These are phyloP conservation scores for Xylariomycetidae sp. DNA, from an alignment of 2,329 filamentous ascomycete genomes.

Conservation along the genomic window DNA sequence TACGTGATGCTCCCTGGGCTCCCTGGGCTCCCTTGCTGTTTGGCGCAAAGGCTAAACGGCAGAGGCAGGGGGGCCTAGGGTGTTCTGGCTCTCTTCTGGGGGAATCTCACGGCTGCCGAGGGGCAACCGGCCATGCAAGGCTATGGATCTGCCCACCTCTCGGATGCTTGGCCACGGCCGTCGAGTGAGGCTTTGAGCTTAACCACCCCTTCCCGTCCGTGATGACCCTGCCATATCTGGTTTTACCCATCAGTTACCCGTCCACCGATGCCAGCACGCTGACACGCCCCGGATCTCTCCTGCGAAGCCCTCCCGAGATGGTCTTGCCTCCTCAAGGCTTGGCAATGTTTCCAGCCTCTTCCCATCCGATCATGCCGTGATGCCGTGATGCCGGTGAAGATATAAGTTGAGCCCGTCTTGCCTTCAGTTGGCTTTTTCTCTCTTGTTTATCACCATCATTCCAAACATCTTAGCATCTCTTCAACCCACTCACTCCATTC, in stretches of 20 bases:
- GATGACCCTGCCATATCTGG: constrained; percentile 17
- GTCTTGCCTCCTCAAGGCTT: constrained; percentile 21
- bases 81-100: no score
- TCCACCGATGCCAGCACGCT: constrained; percentile 26
- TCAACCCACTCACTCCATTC: constrained; percentile 32
- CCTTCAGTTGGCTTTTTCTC: constrained; percentile 17
- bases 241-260: constrained; percentile 20
- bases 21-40: no score
- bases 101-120: constrained; percentile 3
- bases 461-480: constrained; percentile 30
- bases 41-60: no score
- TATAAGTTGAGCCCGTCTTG: constrained; percentile 32
- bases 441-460: constrained; percentile 26
- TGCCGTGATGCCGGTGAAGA: constrained; percentile 19
- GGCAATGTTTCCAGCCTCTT: constrained; percentile 21
- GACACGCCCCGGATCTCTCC: constrained; percentile 35
- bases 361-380: constrained; percentile 16
- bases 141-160: constrained; percentile 1
- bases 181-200: constrained; percentile 6
- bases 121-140: constrained; percentile 3
- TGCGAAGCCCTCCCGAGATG: constrained; percentile 32
- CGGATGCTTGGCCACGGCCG: constrained; percentile 3
- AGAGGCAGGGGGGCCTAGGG: no score
- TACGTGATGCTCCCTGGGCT: constrained; percentile 11
- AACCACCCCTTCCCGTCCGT: constrained; percentile 11